phyloP scores from a whole-genome alignment of 495 filamentous ascomycete species.

The Penicillium maclennaniae region DNA sequence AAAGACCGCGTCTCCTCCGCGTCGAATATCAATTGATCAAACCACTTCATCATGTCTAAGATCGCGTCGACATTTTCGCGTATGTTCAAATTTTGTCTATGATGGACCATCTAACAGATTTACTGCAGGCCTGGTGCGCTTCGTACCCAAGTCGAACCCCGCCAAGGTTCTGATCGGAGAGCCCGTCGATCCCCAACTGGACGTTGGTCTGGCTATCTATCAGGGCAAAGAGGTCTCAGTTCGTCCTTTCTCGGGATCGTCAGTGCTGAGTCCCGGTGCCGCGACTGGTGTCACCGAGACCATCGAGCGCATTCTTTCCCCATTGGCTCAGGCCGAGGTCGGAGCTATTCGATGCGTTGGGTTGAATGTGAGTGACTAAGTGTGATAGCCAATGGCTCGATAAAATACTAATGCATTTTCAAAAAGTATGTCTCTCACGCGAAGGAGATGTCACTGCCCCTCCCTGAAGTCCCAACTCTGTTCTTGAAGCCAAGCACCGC shows the following conservation, averaged over 20 bases:
- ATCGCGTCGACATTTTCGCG: slow-evolving; percentile 45
- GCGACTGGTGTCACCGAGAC: slow-evolving; percentile 45
- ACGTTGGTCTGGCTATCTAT: slow-evolving; percentile 53
- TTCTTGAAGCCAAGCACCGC: slow-evolving; percentile 79
- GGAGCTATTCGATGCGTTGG: slow-evolving; percentile 66
- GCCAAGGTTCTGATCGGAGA: slow-evolving; percentile 53
- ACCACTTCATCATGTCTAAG: slow-evolving; percentile 30
- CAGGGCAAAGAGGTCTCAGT: slow-evolving; percentile 53
- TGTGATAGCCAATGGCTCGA: neutral
- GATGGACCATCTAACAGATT: neutral
- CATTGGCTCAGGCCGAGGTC: slow-evolving; percentile 44
- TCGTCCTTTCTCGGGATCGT: slow-evolving; percentile 51
- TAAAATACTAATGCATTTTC: neutral
- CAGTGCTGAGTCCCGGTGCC: slow-evolving; percentile 49
- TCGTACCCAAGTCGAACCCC: slow-evolving; percentile 50
- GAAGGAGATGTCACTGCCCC: slow-evolving; percentile 64
- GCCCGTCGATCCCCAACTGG: slow-evolving; percentile 48
- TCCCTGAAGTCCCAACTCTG: slow-evolving; percentile 70
- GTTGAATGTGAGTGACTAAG: slow-evolving; percentile 52
- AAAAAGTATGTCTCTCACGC: slow-evolving; percentile 68
- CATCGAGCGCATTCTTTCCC: slow-evolving; percentile 53
- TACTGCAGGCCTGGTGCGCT: slow-evolving; percentile 53
- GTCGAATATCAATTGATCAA: neutral
- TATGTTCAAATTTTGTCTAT: slow-evolving; percentile 13
- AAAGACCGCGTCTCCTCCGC: slow-evolving; percentile 6